Evolutionary conservation across 108 stramenopile genomes (phyloP), one percentile per base, ranked within the genome.

Genomic region (Parmales sp.): DNA sequence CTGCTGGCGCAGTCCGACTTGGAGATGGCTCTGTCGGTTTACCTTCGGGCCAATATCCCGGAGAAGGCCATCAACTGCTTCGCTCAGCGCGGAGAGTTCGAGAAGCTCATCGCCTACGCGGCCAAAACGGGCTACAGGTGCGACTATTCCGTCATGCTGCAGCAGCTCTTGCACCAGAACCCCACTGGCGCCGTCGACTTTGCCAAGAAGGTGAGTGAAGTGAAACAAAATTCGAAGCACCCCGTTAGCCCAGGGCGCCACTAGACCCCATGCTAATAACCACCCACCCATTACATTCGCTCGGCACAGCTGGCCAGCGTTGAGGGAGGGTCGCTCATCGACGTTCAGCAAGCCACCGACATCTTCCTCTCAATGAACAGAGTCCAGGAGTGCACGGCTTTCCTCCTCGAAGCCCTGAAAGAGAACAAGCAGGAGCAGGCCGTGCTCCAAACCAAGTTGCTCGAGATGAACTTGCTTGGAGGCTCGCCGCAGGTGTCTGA

Each of bases 41-140:
- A 85, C 77, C 73, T 82, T 7, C 16, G 76, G n/a, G 84, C 82
- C 23, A 80, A 82, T 39, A 75, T 79, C 39, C 78, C 84, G 9
- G 83, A 87, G 45, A 85, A 87, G 82, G 86, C 79, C 25, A 76
- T 87, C 69, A 73, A 81, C 45, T 83, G 80, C 80, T 87, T 83
- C 74, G 63, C 79, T 34, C 75, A 78, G 66, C 69, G 75, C 18
- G 83, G 83, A 43, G 86, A 87, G 69, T 83, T 73, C 49, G 80
- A 83, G 74, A 80, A 85, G 76, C 77, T 82, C 67, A 77, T 83
- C 37, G 78, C 86, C 4, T 85, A 85, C 70, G 79, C 83, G 25
- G 51, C 72, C 49, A 74, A 80, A 72, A 76, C 80, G 8, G 81
- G 76, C 26, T 83, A 74, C 80, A 77, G 75, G 20, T 78, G 77